phyloP scores from a whole-genome alignment of 768 basidiomycete genomes.

The Leccinum subtestaceum region DNA sequence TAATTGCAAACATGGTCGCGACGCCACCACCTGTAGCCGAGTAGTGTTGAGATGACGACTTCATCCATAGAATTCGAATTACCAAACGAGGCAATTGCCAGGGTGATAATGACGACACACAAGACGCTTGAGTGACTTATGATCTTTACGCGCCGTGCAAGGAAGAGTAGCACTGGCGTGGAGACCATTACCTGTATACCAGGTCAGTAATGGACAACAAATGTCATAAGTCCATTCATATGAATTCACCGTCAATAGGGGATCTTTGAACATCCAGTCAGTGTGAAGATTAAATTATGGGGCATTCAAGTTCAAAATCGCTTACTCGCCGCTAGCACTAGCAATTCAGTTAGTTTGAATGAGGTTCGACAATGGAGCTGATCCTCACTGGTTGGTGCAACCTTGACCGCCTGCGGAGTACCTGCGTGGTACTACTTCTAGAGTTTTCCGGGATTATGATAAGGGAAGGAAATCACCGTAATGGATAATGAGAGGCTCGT shows the following conservation, averaged over 20 bases:
- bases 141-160: slow-evolving; percentile 42
- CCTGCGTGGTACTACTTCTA: slow-evolving; percentile 29
- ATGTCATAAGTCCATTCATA: background rate
- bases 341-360: slow-evolving; percentile 18
- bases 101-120: slow-evolving; percentile 23
- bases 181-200: slow-evolving; percentile 42
- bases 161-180: slow-evolving; percentile 45
- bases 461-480: slow-evolving; percentile 35
- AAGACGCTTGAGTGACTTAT: slow-evolving; percentile 31
- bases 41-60: background rate
- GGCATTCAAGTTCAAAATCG: background rate
- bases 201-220: background rate
- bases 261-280: slow-evolving; percentile 33
- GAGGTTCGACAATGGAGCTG: background rate
- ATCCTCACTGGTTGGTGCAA: slow-evolving; percentile 2
- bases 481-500: slow-evolving; percentile 43
- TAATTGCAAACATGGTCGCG: slow-evolving; percentile 29
- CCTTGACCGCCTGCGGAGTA: background rate
- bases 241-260: slow-evolving; percentile 40
- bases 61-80: background rate
- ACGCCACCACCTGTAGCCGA: slow-evolving; percentile 32
- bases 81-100: slow-evolving; percentile 12
- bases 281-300: background rate
- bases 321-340: slow-evolving; percentile 18
- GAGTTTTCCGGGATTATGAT: background rate